Evolutionary conservation across 2,329 filamentous ascomycete genomes (phyloP), one percentile per base, ranked within the genome.

Genomic region (Ampelomyces quisqualis): DNA sequence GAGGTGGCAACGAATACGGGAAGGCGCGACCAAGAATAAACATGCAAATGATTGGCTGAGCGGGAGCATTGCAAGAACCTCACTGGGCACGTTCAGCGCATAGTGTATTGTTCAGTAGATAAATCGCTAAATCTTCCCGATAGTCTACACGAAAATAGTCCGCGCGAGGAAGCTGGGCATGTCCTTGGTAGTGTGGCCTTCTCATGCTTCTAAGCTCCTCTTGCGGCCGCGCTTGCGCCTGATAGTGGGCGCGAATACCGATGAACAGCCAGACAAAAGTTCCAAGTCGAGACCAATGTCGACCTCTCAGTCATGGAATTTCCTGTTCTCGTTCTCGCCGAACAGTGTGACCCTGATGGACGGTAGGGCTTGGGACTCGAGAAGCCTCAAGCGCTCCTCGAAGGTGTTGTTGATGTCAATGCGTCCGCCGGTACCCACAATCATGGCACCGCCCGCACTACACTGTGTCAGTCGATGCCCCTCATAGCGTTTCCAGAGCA

Each of bases 401-500:
- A 97, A 87, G 40, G 93, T 97, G 77, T 98, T 97, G 80, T 96
- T 90, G 71, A 98, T 91, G 62, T 95, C 90, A 68, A 98, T 97
- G 79, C 91, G 96, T 68, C 93, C 93, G 53, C 78, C 78, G 55
- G 86, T 85, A 52, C 90, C 89, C 40, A 95, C 73, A 53, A 98
- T 82, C 43, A 80, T 69, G 43, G 95, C 78, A 60, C 93, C 93
- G 46, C 93, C 93, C 45, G 90, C 79, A 62, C 93, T 97, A 56
- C 35, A 20, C 15, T 4, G 6, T 33, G 38, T 64, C 40, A 57
- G 51, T 23, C 22, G 19, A 15, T 26, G 34, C 22, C n/a, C 9
- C 10, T 11, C 6, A 7, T 11, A 2, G 6, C 5, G 14, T 14
- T 8, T 17, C 24, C n/a, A 22, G 8, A 17, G 7, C 23, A 65